These are phyloP conservation scores for Chlorella sp. DNA, from an alignment of 139 green algal species.

Conservation along the genomic window DNA sequence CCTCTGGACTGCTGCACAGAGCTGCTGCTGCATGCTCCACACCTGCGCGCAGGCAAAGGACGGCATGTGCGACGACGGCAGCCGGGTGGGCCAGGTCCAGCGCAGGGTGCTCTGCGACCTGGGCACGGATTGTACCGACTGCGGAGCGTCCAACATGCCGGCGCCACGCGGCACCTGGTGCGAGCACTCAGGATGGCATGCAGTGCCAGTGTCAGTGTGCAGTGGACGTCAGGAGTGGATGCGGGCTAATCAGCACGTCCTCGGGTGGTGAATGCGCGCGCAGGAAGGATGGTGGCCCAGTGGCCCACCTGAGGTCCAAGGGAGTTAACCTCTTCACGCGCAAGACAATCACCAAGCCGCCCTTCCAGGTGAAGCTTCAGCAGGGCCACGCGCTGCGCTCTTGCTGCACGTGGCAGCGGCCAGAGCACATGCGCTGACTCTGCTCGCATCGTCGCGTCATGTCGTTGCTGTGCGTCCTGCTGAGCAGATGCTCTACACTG, in stretches of 20 bases:
- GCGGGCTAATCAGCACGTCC: too few species aligned
- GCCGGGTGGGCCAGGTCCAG: not conserved
- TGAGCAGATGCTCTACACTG: slow-evolving; percentile 33
- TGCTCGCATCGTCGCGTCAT: too few species aligned
- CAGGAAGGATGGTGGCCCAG: slow-evolving; percentile 14
- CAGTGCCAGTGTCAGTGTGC: too few species aligned
- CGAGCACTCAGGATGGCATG: too few species aligned
- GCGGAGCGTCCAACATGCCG: slow-evolving; percentile 37
- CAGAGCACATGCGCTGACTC: too few species aligned
- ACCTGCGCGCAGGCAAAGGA: slow-evolving; percentile 39
- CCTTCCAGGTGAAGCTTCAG: slow-evolving; percentile 27
- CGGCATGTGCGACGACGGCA: slow-evolving; percentile 53
- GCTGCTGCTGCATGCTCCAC: too few species aligned
- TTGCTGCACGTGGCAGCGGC: not conserved
- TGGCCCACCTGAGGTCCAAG: slow-evolving; percentile 26
- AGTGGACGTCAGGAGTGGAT: too few species aligned
- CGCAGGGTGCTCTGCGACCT: slow-evolving; percentile 54
- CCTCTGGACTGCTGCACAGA: too few species aligned
- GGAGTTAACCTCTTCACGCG: slow-evolving; percentile 10
- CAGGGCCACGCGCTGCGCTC: too few species aligned
- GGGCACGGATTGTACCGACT: slow-evolving; percentile 70
- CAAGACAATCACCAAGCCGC: slow-evolving; percentile 1
- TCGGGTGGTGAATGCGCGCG: not conserved
- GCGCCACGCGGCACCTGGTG: too few species aligned
- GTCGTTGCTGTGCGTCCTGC: too few species aligned